Base-by-base conservation (phyloP, 1,139 yeast species). In the Pneumocystis wakefieldiae region DNA sequence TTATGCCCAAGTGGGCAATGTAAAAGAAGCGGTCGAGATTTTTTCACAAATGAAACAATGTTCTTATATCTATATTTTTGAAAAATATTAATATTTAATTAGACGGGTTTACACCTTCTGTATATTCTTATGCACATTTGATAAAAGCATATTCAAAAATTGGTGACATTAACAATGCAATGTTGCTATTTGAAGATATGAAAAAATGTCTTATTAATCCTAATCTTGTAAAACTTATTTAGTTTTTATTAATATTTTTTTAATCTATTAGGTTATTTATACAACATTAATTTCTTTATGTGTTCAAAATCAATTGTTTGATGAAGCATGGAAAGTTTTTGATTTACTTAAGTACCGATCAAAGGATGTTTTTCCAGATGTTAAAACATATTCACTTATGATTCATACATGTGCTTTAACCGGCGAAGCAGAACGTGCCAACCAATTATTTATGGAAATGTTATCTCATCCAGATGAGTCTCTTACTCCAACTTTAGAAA, bases 121-220 rank as follows among this genome's bases (percentile, higher is more conserved):
- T 59, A 24, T 63, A 61, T 41, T 60, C 66, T 4, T 64, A 64
- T 57, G 65, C 65, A 7, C 66, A 64, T 60, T 58, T 64, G 12
- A 59, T 64, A 62, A 64, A 63, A 32, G 64, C 62, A 10, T 64
- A 59, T 60, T 57, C 63, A 8, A 38, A 41, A 41, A 41, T 57
- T 24, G 57, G 38, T 7, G 62, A 59, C 29, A 29, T 60, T 36
- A 37, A 53, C 15, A 41, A 42, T 29, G 65, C 60, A 12, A 55
- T 63, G 28, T 60, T 59, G 35, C 37, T 64, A 37, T 64, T 61
- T 57, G 57, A 63, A 53, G 58, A 64, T 57, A 64, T 64, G 66
- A 61, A 63, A 57, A 63, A 55, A 35, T 39, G 32, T n/a, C 62
- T 60, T 7, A 48, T 64, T 37, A 62, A 59, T 32, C 65, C 65